A percentile compares a stretch with the other conserved stretches of the same genome.
Evolutionary conservation across 2,329 filamentous ascomycete species (phyloP).

Genomic region (Amauroascus niger): DNA sequence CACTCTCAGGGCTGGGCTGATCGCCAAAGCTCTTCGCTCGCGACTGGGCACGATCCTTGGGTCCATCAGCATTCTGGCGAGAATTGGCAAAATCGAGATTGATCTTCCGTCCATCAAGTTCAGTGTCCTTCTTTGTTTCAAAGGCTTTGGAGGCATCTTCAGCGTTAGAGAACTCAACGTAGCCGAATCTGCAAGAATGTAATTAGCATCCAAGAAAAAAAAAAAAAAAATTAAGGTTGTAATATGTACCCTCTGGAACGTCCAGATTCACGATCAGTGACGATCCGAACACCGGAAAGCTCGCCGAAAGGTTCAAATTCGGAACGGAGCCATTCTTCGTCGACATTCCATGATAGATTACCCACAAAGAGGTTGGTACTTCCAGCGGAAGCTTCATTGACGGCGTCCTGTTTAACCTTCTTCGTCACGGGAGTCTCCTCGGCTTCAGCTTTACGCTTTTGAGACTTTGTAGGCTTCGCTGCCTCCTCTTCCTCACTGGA

Average conservation of each 20-base stretch:
- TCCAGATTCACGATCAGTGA: conserved; percentile 70
- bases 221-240: neutral
- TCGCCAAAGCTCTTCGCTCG: conserved; percentile 59
- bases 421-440: conserved; percentile 36
- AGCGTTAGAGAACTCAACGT: conserved; percentile 70
- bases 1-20: conserved; percentile 64
- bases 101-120: conserved; percentile 63
- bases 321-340: conserved; percentile 68
- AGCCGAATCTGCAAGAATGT: conserved; percentile 56
- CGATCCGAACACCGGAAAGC: conserved; percentile 63
- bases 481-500: conserved; percentile 23
- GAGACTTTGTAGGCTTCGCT: conserved; percentile 19
- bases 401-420: conserved; percentile 55
- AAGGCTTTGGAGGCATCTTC: conserved; percentile 62
- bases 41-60: conserved; percentile 49
- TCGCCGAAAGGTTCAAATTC: conserved; percentile 75
- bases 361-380: conserved; percentile 71
- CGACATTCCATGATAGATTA: conserved; percentile 82
- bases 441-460: conserved; percentile 44
- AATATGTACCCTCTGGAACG: conserved; percentile 66
- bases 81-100: conserved; percentile 71
- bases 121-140: conserved; percentile 62
- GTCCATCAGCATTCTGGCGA: conserved; percentile 45
- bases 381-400: conserved; percentile 36
- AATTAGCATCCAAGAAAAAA: neutral